Conservation (phyloP, 1,139 yeast genomes). For the Arxiozyma telluris region DNA sequence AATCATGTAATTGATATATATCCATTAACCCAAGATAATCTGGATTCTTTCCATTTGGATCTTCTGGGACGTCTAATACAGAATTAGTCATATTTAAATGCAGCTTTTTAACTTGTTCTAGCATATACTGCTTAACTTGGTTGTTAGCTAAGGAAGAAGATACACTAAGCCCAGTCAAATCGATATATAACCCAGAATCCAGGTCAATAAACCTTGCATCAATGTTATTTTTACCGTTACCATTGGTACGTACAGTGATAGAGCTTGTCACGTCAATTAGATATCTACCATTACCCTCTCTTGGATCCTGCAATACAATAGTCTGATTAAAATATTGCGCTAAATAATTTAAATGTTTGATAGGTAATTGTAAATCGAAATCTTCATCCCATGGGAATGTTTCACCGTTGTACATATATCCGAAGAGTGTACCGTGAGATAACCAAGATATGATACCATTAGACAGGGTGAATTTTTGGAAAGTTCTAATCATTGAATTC, state of each 20-base stretch:
- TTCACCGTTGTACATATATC: constrained; percentile 62
- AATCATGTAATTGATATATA: constrained; percentile 9
- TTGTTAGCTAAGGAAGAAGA: constrained; percentile 13
- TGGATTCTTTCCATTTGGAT: background rate
- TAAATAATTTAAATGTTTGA: constrained; percentile 44
- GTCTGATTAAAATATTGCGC: constrained; percentile 46
- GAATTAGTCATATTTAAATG: background rate
- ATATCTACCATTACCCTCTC: constrained; percentile 52
- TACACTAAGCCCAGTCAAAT: constrained; percentile 48
- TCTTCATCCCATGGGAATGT: constrained; percentile 70
- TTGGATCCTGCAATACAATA: constrained; percentile 53
- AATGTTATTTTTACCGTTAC: constrained; percentile 53
- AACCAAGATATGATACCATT: constrained; percentile 51
- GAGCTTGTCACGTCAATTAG: constrained; percentile 48
- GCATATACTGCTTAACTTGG: constrained; percentile 1
- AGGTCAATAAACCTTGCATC: constrained; percentile 78
- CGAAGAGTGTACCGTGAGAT: constrained; percentile 59
- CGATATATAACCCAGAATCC: constrained; percentile 68
- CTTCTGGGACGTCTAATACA: background rate
- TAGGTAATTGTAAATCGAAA: constrained; percentile 61
- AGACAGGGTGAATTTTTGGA: constrained; percentile 49
- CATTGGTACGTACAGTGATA: constrained; percentile 31
- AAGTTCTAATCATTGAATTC: constrained; percentile 47
- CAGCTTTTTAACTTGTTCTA: background rate
- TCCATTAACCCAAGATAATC: constrained; percentile 11